phyloP scores from a whole-genome alignment of 352 stramenopile genomes.

The Phytophthora pseudosyringae region DNA sequence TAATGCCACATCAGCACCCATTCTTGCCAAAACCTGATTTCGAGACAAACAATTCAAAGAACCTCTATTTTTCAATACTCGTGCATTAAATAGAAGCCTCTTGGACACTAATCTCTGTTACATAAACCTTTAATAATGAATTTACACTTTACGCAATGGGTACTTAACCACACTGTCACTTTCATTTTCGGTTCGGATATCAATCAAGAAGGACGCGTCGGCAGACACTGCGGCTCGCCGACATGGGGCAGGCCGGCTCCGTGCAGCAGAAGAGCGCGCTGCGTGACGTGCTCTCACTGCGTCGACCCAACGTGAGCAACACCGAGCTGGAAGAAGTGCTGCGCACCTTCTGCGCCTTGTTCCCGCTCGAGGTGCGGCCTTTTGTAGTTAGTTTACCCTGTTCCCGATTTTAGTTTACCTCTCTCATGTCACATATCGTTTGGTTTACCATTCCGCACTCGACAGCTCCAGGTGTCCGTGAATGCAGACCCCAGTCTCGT shows the following conservation, averaged over 20 bases:
- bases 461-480: conserved; percentile 25
- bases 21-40: conserved; percentile 21
- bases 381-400: conserved; percentile 1
- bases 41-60: conserved; percentile 14
- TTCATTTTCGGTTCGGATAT: conserved; percentile 22
- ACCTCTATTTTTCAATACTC: background rate
- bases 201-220: background rate
- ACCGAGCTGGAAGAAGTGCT: conserved; percentile 64
- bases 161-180: conserved; percentile 7
- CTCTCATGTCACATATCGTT: conserved; percentile 17
- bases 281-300: conserved; percentile 71
- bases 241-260: conserved; percentile 82
- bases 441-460: conserved; percentile 9
- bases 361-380: conserved; percentile 65
- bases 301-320: conserved; percentile 48
- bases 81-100: conserved; percentile 2
- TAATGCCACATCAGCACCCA: conserved; percentile 6
- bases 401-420: conserved; percentile 5
- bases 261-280: conserved; percentile 84
- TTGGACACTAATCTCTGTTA: background rate
- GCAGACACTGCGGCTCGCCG: background rate
- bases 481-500: conserved; percentile 38
- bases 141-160: background rate
- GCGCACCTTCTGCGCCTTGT: conserved; percentile 79
- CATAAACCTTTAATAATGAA: background rate